Percentiles rank a stretch among this genome's conserved stretches.
phyloP scores from a whole-genome alignment of 768 basidiomycete species.

The Psilocybe cyanescens region DNA sequence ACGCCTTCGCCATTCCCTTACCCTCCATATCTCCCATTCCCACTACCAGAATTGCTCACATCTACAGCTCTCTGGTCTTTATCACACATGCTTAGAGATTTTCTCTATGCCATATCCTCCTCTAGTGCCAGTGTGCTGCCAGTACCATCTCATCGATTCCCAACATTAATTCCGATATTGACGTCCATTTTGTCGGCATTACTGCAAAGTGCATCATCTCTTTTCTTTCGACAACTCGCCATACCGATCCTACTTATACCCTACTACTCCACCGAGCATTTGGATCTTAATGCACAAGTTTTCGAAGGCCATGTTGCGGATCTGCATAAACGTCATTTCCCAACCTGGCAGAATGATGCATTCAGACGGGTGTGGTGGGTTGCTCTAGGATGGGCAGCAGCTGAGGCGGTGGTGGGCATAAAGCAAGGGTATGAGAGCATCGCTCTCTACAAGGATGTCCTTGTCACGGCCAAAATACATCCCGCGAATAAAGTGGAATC shows the following conservation, averaged over 20 bases:
- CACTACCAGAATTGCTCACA: slow-evolving; percentile 66
- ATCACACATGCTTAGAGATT: slow-evolving; percentile 54
- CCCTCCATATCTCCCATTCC: slow-evolving; percentile 56
- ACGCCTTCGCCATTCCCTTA: slow-evolving; percentile 52
- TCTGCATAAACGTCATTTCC: slow-evolving; percentile 30
- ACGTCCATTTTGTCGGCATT: slow-evolving; percentile 42
- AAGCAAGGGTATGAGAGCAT: slow-evolving; percentile 75
- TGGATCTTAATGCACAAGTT: not conserved
- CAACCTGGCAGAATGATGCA: slow-evolving; percentile 58
- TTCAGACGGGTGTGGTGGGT: slow-evolving; percentile 80
- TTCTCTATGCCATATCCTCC: slow-evolving; percentile 38
- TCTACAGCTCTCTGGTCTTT: slow-evolving; percentile 66
- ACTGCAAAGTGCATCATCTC: slow-evolving; percentile 53
- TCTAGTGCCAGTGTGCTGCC: slow-evolving; percentile 32
- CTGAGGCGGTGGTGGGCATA: slow-evolving; percentile 67
- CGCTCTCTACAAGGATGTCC: slow-evolving; percentile 67
- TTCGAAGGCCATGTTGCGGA: slow-evolving; percentile 11
- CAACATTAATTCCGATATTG: slow-evolving; percentile 30
- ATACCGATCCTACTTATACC: slow-evolving; percentile 57
- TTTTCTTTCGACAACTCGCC: slow-evolving; percentile 56
- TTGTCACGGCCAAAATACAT: slow-evolving; percentile 47
- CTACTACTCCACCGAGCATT: slow-evolving; percentile 38
- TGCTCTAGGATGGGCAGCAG: slow-evolving; percentile 74
- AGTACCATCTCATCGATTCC: slow-evolving; percentile 26
- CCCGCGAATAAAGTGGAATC: slow-evolving; percentile 13